Evolutionary conservation across 768 basidiomycete species (phyloP), one percentile per base, ranked within the genome.

Genomic region (Wakefieldia striispora): DNA sequence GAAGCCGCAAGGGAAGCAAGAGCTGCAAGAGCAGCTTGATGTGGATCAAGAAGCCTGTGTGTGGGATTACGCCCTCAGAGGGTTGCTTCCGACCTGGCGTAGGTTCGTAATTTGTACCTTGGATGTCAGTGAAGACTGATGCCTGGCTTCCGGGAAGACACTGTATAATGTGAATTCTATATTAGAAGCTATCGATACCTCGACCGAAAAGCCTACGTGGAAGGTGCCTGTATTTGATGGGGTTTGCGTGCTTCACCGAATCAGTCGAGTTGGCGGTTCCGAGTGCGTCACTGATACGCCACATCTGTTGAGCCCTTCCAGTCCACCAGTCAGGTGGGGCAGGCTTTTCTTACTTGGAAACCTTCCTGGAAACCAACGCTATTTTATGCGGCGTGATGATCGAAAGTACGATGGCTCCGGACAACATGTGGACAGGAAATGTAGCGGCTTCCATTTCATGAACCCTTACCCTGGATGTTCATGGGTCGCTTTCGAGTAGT

Each of bases 1-100:
- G 68, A 52, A 60, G 63, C 49, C 56, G 29, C 23, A 19, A 47
- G 45, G 27, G 57, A 48, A 33, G 56, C 52, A 20, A 55, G 55
- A 26, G 51, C 40, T 4, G 54, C 34, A 6, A 21, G 70, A 24
- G 60, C 59, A 45, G 51, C 55, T 33, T 68, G 47, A 64, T 52
- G 48, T 54, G 49, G 42, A 35, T 35, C 43, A 13, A 36, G 40
- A 33, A 24, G 27, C 11, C 45, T 12, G 24, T 40, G 20, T 13
- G 42, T 47, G 31, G n/a, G 7, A 43, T 27, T 27, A 16, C 14
- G n/a, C 23, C 10, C 39, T 35, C 20, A 17, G 31, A 43, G 47
- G 34, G 34, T 4, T 35, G 33, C 16, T 39, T 40, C 35, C 17
- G 23, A 34, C 45, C 26, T 31, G 50, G 43, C 44, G 23, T 66